Conservation (phyloP, 2,329 filamentous ascomycete genomes). For the Tolypocladium tropicale region DNA sequence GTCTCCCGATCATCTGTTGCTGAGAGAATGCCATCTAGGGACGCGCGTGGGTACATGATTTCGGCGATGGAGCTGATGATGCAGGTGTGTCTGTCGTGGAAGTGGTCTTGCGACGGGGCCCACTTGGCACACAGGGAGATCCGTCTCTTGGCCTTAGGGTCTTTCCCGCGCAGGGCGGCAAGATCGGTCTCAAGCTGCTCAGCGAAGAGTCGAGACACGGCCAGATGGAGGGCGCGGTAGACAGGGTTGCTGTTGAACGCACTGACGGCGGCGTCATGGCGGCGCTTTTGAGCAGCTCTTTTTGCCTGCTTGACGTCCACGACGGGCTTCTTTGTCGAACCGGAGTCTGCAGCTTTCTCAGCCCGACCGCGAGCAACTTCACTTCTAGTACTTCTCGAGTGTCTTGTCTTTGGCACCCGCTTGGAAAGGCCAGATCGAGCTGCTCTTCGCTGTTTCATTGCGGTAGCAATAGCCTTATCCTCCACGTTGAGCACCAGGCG, state of each 20-base stretch:
- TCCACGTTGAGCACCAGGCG: constrained; percentile 28
- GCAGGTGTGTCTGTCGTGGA: constrained; percentile 49
- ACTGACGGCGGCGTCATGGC: constrained; percentile 29
- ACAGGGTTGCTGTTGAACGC: constrained; percentile 31
- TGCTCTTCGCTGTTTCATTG: not conserved
- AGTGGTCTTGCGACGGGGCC: constrained; percentile 43
- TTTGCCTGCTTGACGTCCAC: not conserved
- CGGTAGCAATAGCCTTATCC: constrained; percentile 11
- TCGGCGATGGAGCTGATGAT: constrained; percentile 48
- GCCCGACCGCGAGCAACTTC: not conserved
- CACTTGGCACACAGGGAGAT: constrained; percentile 51
- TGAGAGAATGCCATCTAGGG: constrained; percentile 17
- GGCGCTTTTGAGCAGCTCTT: constrained; percentile 19
- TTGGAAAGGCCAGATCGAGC: not conserved
- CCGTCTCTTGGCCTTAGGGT: constrained; percentile 26
- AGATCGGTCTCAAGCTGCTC: constrained; percentile 41
- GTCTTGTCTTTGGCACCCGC: not conserved
- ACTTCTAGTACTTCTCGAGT: not conserved
- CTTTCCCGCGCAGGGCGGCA: constrained; percentile 24
- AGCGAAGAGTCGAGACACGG: constrained; percentile 45
- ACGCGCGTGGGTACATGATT: constrained; percentile 31
- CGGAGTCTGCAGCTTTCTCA: not conserved
- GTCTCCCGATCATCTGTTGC: constrained; percentile 30
- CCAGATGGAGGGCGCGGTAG: constrained; percentile 41
- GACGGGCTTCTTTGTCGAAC: not conserved